phyloP scores from a whole-genome alignment of 768 basidiomycete genomes.

The Suillus alpinus region DNA sequence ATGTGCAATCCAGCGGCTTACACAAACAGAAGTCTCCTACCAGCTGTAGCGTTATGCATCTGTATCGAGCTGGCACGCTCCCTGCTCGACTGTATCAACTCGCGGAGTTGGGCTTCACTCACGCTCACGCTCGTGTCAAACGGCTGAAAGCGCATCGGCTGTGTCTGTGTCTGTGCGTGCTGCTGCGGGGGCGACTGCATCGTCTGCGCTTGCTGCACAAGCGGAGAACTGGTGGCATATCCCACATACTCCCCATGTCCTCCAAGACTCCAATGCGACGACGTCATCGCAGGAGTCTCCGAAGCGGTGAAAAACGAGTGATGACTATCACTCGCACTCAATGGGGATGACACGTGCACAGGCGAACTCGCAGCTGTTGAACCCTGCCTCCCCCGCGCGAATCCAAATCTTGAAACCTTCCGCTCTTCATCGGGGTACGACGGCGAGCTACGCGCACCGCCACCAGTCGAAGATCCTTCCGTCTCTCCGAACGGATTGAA shows the following conservation, averaged over 20 bases:
- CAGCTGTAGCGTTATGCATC: conserved; percentile 34
- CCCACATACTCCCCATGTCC: conserved; percentile 43
- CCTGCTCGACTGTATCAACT: conserved; percentile 70
- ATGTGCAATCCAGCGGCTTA: conserved; percentile 21
- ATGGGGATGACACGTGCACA: conserved; percentile 52
- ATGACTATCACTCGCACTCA: conserved; percentile 48
- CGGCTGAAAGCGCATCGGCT: conserved; percentile 49
- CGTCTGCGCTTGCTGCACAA: conserved; percentile 45
- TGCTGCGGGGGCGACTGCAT: conserved; percentile 31
- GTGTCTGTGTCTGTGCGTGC: conserved; percentile 10
- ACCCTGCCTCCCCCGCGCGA: conserved; percentile 68
- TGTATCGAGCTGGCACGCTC: conserved; percentile 44
- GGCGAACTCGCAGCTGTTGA: conserved; percentile 60
- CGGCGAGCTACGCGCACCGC: conserved; percentile 33
- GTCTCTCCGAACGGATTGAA: conserved; percentile 80
- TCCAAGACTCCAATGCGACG: conserved; percentile 45
- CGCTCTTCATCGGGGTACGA: conserved; percentile 55
- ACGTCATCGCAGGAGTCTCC: conserved; percentile 32
- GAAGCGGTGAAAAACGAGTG: conserved; percentile 45
- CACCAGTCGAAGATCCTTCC: conserved; percentile 41
- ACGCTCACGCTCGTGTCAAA: conserved; percentile 50
- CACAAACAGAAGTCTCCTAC: conserved; percentile 48
- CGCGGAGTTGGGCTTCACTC: conserved; percentile 75
- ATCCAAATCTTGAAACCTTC: conserved; percentile 78
- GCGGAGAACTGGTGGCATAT: conserved; percentile 43